Conservation (phyloP, 495 filamentous ascomycete species). For the Daldinia bambusicola region DNA sequence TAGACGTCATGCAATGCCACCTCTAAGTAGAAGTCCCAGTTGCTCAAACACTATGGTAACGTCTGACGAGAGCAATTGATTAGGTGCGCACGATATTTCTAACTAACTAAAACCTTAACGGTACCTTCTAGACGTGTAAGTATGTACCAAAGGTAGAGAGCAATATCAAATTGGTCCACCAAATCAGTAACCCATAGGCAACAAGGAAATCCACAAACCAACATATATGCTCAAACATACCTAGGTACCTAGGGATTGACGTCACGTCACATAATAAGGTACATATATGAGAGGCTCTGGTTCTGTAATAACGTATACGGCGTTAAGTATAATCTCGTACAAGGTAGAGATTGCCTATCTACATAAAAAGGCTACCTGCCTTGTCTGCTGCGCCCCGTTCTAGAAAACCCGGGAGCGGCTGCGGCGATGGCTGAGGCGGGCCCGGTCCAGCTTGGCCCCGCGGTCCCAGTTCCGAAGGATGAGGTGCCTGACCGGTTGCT, state of each 20-base stretch:
- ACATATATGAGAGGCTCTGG: constrained; percentile 1
- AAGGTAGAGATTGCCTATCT: constrained; percentile 21
- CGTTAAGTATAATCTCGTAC: constrained; percentile 22
- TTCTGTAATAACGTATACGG: constrained; percentile 18
- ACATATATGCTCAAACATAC: background rate
- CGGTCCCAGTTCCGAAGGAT: constrained; percentile 13
- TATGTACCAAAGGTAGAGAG: too few relatives aligned
- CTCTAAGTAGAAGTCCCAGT: too few relatives aligned
- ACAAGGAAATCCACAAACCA: background rate
- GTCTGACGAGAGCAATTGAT: too few relatives aligned
- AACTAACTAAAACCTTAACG: too few relatives aligned
- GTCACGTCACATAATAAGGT: background rate
- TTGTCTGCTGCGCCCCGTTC: constrained; percentile 34
- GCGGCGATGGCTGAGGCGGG: constrained; percentile 6
- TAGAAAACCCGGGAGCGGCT: constrained; percentile 13
- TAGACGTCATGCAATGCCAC: background rate
- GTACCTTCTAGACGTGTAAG: too few relatives aligned
- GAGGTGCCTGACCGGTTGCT: constrained; percentile 21
- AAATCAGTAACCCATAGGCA: background rate
- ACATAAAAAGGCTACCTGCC: constrained; percentile 6
- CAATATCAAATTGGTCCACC: background rate
- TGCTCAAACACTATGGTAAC: too few relatives aligned
- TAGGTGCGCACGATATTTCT: too few relatives aligned
- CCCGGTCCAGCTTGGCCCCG: constrained; percentile 12
- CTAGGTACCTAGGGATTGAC: background rate